Base-by-base conservation (phyloP, 2,329 filamentous ascomycete genomes). In the Zymoseptoria crescenta region DNA sequence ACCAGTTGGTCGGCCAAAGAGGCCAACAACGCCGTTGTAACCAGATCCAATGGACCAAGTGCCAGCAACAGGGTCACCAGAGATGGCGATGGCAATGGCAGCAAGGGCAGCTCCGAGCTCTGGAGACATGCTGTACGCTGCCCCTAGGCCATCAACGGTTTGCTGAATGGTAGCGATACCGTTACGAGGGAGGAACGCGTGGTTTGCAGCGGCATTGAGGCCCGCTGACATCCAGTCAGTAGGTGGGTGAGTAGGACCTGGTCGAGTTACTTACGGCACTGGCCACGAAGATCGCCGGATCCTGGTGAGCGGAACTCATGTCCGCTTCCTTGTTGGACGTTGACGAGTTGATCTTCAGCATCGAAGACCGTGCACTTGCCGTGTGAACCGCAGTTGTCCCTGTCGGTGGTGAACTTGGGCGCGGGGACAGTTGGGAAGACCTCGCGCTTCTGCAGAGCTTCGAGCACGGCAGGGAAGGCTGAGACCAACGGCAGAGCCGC, bases 121-220 rank as follows among this genome's bases (percentile, higher is more conserved):
- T 10, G 62, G 54, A 24, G 67, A 68, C 70, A 73, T 73, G 55
- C 67, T 62, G 62, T 65, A 65, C 16, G 62, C 62, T 1, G 41
- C 52, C 10, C 50, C 55, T 7, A 65, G 56, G 5, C 63, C 61
- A 21, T 59, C 57, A 21, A 59, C 49, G 2, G 62, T 68, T 28
- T 70, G 61, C 13, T 59, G 49, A 24, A 67, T 66, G n/a, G 67
- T 69, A 4, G 63, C 66, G 28, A 68, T 60, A 27, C 69, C 69
- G 30, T 68, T 69, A 48, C 56, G 41, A 5, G 68, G 68, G 2
- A 71, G 55, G 55, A 68, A 70, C 27, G 52, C 59, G 49, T 53
- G 52, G 53, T 68, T 66, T 1, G 65, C 61, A 3, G 64, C 67
- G 4, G 73, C 63, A 21, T 65, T 73, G 13, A 73, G 51, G 41